Base-by-base conservation (phyloP, 1,284 basidiomycete genomes). In the Anthracocystis panici-leucophaei region DNA sequence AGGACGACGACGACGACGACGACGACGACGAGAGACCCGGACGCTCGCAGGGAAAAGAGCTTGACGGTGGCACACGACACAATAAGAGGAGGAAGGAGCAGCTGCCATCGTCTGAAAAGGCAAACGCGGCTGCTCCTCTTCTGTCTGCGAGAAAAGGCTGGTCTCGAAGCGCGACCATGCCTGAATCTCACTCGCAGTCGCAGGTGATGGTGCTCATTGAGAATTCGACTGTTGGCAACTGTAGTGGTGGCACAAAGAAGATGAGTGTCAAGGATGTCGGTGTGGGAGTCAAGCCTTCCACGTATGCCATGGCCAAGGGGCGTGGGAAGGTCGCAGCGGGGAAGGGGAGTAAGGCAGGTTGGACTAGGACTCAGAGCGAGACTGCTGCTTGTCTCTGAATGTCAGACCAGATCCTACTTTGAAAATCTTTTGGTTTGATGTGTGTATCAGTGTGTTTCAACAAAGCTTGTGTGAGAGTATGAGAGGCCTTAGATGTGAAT, bases 21-120 rank as follows among this genome's bases (percentile, higher is more conserved):
- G 55, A 67, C 18, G 41, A 55, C 1, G 58, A 56, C 10, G 51
- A 33, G 7, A 21, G 42, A 57, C 20, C 29, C 7, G 49, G 50
- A 45, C 49, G 35, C 40, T 45, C 46, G 27, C 67, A 62, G 66
- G 66, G 66, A 69, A 74, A 74, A 74, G 65, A 20, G n/a, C 45
- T 31, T 74, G 71, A 74, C 71, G 71, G 51, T 68, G 71, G 59
- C 65, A 55, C 53, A 55, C 41, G 48, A 49, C 48, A 21, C n/a
- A 29, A 35, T 41, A 59, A 46, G 35, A 55, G 38, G 48, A 59
- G 49, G 65, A 74, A 68, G 71, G 71, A 74, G 65, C 57, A 74
- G 65, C 54, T 59, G 71, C 57, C 71, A 69, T 58, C 71, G 71
- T 74, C 71, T 29, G n/a, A 12, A 35, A 44, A 9, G n/a, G 27